phyloP scores from a whole-genome alignment of 257 asterid species.

The Echites panduratus region DNA sequence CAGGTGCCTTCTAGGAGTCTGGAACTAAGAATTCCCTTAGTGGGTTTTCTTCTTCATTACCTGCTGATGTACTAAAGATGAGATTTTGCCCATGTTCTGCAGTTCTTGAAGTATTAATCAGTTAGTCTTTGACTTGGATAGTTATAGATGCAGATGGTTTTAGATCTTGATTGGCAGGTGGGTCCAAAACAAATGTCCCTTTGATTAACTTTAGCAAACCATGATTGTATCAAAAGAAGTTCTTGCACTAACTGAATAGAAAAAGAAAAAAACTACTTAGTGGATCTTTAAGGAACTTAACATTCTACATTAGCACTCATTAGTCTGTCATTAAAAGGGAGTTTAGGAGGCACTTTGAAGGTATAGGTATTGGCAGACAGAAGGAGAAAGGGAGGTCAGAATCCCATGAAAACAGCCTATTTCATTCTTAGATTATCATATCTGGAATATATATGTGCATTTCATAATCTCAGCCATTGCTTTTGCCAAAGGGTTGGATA shows the following conservation, averaged over 20 bases:
- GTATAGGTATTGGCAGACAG: neutral
- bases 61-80: too few species aligned
- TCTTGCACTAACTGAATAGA: too few species aligned
- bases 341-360: neutral
- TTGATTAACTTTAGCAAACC: neutral
- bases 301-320: neutral
- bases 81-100: too few species aligned
- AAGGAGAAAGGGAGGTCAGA: neutral
- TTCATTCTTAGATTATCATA: neutral
- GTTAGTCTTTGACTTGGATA: too few species aligned
- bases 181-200: too few species aligned
- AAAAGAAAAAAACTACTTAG: neutral
- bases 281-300: neutral
- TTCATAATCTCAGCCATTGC: neutral
- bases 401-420: neutral
- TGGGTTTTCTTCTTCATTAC: too few species aligned
- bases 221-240: too few species aligned
- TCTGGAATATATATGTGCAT: neutral
- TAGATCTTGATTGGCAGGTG: too few species aligned
- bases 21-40: too few species aligned
- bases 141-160: too few species aligned
- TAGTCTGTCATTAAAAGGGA: neutral
- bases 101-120: too few species aligned
- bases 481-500: neutral
- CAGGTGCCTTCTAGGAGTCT: too few species aligned